Evolutionary conservation across 2,329 filamentous ascomycete species (phyloP), one percentile per base, ranked within the genome.

Genomic region (Apiospora malaysiana): DNA sequence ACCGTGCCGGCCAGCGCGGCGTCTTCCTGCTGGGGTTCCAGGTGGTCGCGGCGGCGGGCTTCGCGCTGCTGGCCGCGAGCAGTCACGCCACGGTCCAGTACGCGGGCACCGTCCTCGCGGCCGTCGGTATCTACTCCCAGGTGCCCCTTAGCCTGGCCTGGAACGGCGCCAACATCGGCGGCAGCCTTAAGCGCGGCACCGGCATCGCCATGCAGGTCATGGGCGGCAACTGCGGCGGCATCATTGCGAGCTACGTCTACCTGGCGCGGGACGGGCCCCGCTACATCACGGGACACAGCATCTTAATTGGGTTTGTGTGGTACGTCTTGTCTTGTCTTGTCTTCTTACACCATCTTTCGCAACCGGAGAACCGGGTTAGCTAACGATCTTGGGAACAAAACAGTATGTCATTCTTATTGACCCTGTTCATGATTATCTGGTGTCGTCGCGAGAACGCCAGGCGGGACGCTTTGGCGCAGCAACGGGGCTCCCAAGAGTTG

Each of bases 101-200:
- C 76, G 80, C 83, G 12, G 86, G 82, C 23, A 84, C 84, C 71
- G 85, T 87, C 72, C 75, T 87, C 18, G 79, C 80, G 1, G 84
- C 83, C 0, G 79, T 81, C 14, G 85, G 77, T 10, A 85, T 86
- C 74, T 89, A 89, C 78, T 85, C 86, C 45, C 86, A 87, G 72
- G 85, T 89, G 3, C 87, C 88, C 8, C 83, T 88, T 43, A 85
- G 85, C 56, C 82, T 89, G 70, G 86, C 87, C 40, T 90, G 87
- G 88, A 88, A 89, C 70, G 85, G 84, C n/a, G 88, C 87, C 77
- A 89, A 89, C 74, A 87, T 89, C 67, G 86, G 85, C 2, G 87
- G 86, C 6, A 85, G 84, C 46, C 79, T 86, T 71, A 89, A 89
- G 82, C 82, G 87, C 69, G 85, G 83, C 59, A 86, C 87, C 12